Conservation (phyloP, 2,329 filamentous ascomycete genomes). For the Microthyrium microscopicum region DNA sequence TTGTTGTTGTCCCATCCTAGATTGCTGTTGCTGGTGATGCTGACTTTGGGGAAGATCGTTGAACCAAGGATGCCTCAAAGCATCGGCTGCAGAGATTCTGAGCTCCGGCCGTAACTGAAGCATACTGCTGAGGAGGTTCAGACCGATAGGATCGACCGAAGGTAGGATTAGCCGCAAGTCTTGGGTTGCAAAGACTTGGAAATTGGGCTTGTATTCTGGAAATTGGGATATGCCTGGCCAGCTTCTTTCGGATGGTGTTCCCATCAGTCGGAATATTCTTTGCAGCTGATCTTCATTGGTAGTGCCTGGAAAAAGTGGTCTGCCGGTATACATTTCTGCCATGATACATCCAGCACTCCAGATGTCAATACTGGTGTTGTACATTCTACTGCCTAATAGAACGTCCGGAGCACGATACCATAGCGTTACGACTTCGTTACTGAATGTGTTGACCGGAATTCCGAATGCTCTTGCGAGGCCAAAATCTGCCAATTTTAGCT, state of each 20-base stretch:
- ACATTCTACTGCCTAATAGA: conserved; percentile 79
- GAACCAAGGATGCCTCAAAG: conserved; percentile 88
- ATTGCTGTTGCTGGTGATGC: too few relatives aligned
- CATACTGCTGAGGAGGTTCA: conserved; percentile 81
- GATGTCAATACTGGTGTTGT: conserved; percentile 99
- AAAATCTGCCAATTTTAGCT: conserved; percentile 88
- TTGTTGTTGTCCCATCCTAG: too few relatives aligned
- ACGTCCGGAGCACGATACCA: conserved; percentile 98
- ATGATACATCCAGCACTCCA: conserved; percentile 99
- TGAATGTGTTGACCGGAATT: conserved; percentile 95
- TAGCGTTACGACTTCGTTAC: conserved; percentile 90
- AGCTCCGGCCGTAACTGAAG: conserved; percentile 84
- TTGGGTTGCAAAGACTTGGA: conserved; percentile 87
- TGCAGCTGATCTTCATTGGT: conserved; percentile 96
- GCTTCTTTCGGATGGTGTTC: conserved; percentile 82
- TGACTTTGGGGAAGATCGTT: conserved; percentile 31
- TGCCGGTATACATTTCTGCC: conserved; percentile 97
- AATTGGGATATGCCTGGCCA: conserved; percentile 93
- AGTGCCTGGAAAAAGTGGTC: conserved; percentile 89
- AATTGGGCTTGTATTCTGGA: conserved; percentile 93
- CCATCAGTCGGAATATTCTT: conserved; percentile 97
- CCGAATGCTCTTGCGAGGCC: conserved; percentile 87
- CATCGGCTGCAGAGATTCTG: conserved; percentile 73
- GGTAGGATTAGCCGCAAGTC: conserved; percentile 75
- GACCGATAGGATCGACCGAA: conserved; percentile 72